Conservation (phyloP, 768 basidiomycete species). For the Suillus spraguei region DNA sequence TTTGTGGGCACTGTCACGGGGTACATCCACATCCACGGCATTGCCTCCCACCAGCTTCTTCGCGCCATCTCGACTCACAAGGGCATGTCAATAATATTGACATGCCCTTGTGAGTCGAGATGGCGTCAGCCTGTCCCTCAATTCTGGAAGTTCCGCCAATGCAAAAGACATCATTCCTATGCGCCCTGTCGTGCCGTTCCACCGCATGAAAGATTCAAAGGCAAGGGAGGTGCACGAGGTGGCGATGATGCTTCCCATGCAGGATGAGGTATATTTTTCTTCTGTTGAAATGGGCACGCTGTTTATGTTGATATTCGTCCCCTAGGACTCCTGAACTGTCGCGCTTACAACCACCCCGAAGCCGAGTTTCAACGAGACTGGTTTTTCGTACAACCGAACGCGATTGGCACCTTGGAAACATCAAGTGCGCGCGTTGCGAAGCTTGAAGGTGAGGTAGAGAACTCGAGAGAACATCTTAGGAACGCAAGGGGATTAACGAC, state of each 20-base stretch:
- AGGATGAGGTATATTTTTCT: conserved; percentile 39
- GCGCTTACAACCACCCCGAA: conserved; percentile 42
- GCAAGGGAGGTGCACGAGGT: conserved; percentile 72
- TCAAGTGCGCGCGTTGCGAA: conserved; percentile 54
- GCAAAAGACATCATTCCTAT: conserved; percentile 65
- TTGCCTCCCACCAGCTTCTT: conserved; percentile 88
- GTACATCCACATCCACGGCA: conserved; percentile 77
- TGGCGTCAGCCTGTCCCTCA: conserved; percentile 62
- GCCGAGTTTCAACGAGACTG: conserved; percentile 69
- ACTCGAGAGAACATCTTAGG: conserved; percentile 67
- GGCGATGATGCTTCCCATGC: conserved; percentile 56
- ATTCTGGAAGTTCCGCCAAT: conserved; percentile 35
- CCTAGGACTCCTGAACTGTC: conserved; percentile 19
- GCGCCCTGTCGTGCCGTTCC: conserved; percentile 70
- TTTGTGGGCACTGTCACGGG: conserved; percentile 81
- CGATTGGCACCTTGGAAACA: conserved; percentile 22
- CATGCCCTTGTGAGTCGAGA: conserved; percentile 68
- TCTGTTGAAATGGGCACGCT: background rate
- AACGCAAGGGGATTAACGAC: conserved; percentile 90
- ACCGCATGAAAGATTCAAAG: conserved; percentile 70
- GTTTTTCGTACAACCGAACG: conserved; percentile 58
- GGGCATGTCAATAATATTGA: conserved; percentile 67
- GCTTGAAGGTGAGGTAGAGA: conserved; percentile 72
- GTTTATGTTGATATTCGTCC: conserved; percentile 1
- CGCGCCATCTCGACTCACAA: conserved; percentile 78